Evolutionary conservation across 768 basidiomycete species (phyloP).

Genomic region (Mycena indigotica): DNA sequence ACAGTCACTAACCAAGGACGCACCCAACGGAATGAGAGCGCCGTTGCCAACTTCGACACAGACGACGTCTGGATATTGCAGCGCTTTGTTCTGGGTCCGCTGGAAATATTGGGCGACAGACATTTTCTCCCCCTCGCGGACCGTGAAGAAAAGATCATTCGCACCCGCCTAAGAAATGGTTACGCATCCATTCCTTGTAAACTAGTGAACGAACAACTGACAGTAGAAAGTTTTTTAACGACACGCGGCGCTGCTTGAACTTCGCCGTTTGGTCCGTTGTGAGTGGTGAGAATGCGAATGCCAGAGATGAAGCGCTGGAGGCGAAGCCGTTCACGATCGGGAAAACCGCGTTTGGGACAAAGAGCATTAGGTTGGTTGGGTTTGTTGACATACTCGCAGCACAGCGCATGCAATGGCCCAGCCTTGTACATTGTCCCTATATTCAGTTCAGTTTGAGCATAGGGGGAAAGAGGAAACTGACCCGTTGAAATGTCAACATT

Average conservation of each 20-base stretch:
- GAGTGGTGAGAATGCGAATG: slow-evolving; percentile 34
- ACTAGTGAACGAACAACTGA: neutral
- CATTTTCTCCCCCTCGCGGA: slow-evolving; percentile 47
- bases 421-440: slow-evolving; percentile 56
- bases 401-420: slow-evolving; percentile 48
- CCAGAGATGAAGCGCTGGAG: slow-evolving; percentile 54
- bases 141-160: slow-evolving; percentile 41
- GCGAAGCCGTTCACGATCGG: slow-evolving; percentile 51
- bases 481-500: slow-evolving; percentile 67
- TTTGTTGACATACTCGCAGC: slow-evolving; percentile 45
- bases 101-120: slow-evolving; percentile 61
- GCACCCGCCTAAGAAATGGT: slow-evolving; percentile 35
- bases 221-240: slow-evolving; percentile 47
- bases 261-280: slow-evolving; percentile 10
- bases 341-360: slow-evolving; percentile 39
- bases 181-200: neutral
- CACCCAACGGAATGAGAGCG: neutral
- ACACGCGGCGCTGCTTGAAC: slow-evolving; percentile 37
- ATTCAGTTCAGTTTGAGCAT: too few relatives aligned
- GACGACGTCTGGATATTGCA: slow-evolving; percentile 63
- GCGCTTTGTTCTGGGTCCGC: slow-evolving; percentile 49
- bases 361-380: slow-evolving; percentile 31
- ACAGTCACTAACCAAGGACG: neutral
- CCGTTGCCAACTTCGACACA: slow-evolving; percentile 68
- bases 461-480: too few relatives aligned